phyloP scores from a whole-genome alignment of 1,139 yeast genomes.

The Fermentozyma sake region DNA sequence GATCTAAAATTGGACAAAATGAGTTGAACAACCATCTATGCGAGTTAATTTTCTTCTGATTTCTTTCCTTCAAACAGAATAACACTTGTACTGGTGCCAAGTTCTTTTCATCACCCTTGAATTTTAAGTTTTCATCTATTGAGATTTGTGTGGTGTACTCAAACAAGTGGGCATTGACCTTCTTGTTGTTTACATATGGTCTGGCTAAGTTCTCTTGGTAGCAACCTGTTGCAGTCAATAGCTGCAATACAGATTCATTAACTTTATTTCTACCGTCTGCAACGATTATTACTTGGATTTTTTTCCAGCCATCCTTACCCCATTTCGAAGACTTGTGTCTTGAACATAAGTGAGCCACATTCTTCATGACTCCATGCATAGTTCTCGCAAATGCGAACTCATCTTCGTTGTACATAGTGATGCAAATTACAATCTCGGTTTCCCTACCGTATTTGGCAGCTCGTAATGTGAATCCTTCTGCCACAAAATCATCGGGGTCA shows the following conservation, averaged over 20 bases:
- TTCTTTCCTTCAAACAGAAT: conserved; percentile 84
- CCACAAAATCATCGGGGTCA: conserved; percentile 79
- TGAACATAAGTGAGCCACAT: conserved; percentile 79
- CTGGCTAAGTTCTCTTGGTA: conserved; percentile 96
- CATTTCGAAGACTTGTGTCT: conserved; percentile 79
- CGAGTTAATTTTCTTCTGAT: conserved; percentile 86
- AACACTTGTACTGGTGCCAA: conserved; percentile 89
- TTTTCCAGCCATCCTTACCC: conserved; percentile 97
- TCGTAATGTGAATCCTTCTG: conserved; percentile 77
- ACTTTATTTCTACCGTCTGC: conserved; percentile 93
- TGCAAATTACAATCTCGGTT: conserved; percentile 83
- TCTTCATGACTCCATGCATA: conserved; percentile 88
- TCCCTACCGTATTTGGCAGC: conserved; percentile 82
- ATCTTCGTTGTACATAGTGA: conserved; percentile 96
- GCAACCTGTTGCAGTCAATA: conserved; percentile 88
- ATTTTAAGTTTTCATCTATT: conserved; percentile 76
- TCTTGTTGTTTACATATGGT: conserved; percentile 83
- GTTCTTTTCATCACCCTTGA: conserved; percentile 73
- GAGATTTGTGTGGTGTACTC: conserved; percentile 93
- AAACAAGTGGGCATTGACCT: conserved; percentile 87
- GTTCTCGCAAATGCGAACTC: conserved; percentile 86
- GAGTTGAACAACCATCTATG: conserved; percentile 96
- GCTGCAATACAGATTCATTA: conserved; percentile 74
- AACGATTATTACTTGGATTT: conserved; percentile 82
- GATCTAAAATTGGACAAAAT: conserved; percentile 83